phyloP scores from a whole-genome alignment of 371 early-diverging fungal genomes.

The Circinella minor region DNA sequence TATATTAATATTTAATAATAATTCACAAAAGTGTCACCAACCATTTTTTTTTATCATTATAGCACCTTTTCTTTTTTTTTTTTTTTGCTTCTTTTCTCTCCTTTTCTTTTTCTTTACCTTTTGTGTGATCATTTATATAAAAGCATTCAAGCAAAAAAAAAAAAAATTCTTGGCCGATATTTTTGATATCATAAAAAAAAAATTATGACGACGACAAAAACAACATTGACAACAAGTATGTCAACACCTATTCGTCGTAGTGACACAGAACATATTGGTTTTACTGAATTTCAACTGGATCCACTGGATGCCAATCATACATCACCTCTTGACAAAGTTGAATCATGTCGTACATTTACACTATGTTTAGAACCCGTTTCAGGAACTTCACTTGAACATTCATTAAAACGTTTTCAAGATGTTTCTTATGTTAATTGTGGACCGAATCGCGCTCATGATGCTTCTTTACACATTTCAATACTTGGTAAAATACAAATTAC shows the following conservation, averaged over 20 bases:
- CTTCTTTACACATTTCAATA: slow-evolving; percentile 5
- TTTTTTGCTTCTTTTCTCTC: too few relatives aligned
- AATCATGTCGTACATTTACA: slow-evolving; percentile 10
- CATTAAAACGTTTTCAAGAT: slow-evolving; percentile 4
- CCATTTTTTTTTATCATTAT: too few relatives aligned
- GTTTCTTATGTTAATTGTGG: neutral
- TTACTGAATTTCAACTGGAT: slow-evolving; percentile 10
- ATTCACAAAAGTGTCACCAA: too few relatives aligned
- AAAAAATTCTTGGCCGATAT: too few relatives aligned
- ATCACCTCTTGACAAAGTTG: neutral
- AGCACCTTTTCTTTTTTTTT: too few relatives aligned
- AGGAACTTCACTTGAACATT: neutral
- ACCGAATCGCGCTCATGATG: slow-evolving; percentile 12
- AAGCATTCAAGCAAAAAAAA: too few relatives aligned
- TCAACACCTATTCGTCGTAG: neutral
- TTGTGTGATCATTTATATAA: too few relatives aligned
- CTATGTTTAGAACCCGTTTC: slow-evolving; percentile 5
- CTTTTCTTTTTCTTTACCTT: too few relatives aligned
- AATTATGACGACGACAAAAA: too few relatives aligned
- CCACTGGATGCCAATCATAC: slow-evolving; percentile 4
- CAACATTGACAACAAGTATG: neutral
- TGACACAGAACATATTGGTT: neutral
- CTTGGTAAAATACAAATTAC: slow-evolving; percentile 11
- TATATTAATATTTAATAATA: too few relatives aligned
- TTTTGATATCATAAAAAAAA: too few relatives aligned